Conservation (phyloP, 2,329 filamentous ascomycete genomes). For the Calonectria leucothoes region DNA sequence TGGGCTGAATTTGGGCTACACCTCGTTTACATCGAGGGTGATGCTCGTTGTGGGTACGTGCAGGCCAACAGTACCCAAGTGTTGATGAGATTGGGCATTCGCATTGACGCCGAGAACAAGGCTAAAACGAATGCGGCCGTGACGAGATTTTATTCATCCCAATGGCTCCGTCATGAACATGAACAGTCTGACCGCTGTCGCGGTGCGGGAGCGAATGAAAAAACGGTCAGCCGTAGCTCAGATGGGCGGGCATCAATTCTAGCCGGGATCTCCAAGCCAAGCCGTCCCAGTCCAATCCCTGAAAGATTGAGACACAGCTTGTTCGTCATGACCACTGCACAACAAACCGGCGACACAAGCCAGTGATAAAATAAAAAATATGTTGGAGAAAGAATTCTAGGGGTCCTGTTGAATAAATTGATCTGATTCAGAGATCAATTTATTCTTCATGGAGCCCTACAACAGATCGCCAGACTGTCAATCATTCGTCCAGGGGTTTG, state of each 20-base stretch:
- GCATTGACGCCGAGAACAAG: slow-evolving; percentile 2
- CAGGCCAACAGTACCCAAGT: not conserved
- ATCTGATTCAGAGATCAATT: too few species aligned
- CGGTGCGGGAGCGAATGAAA: not conserved
- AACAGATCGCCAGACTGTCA: not conserved
- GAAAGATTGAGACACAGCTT: not conserved
- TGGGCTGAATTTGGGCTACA: slow-evolving; percentile 8
- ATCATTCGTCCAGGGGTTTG: not conserved
- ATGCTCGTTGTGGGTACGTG: not conserved
- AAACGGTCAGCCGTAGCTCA: not conserved
- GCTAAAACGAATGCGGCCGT: not conserved
- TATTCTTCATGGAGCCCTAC: not conserved
- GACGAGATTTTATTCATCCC: slow-evolving; percentile 2
- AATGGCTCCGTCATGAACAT: not conserved
- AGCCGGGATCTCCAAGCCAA: slow-evolving; percentile 16
- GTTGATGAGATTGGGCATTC: not conserved
- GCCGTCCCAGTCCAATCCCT: not conserved
- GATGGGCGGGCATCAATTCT: not conserved
- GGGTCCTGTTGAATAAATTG: too few species aligned
- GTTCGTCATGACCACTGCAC: not conserved
- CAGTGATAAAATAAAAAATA: not conserved
- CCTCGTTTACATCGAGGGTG: not conserved
- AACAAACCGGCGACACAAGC: not conserved
- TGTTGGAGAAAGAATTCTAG: too few species aligned
- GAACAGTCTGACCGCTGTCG: slow-evolving; percentile 15